phyloP scores from a whole-genome alignment of 306 rosid species.

The Glycine soja region DNA sequence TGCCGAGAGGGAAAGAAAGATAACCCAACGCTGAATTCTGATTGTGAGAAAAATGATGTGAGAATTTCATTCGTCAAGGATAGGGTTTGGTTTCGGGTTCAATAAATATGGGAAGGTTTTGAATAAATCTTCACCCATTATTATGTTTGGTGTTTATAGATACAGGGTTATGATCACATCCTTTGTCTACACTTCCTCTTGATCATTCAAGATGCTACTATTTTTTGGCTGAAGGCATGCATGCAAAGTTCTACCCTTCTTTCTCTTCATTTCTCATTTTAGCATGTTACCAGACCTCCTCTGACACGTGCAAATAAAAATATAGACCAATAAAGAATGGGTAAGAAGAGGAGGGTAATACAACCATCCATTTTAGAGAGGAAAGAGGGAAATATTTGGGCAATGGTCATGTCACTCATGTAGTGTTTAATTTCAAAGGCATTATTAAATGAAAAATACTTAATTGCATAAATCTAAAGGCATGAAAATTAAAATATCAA shows the following conservation, averaged over 20 bases:
- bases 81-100: slow-evolving; percentile 51
- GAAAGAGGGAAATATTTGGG: not conserved
- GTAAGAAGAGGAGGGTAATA: not conserved
- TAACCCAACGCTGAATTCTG: not conserved
- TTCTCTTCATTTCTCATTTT: slow-evolving; percentile 31
- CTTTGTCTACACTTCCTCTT: slow-evolving; percentile 64
- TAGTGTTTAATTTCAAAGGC: not conserved
- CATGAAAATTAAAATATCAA: no score
- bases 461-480: not conserved
- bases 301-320: not conserved
- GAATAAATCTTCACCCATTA: slow-evolving; percentile 42
- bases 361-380: slow-evolving; percentile 26
- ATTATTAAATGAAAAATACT: not conserved
- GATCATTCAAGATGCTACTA: slow-evolving; percentile 49
- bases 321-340: not conserved
- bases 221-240: slow-evolving; percentile 40
- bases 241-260: not conserved
- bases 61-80: slow-evolving; percentile 43
- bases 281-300: slow-evolving; percentile 7
- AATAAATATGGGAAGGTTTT: slow-evolving; percentile 56
- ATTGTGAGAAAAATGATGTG: slow-evolving; percentile 19
- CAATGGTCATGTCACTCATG: not conserved
- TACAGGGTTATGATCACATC: slow-evolving; percentile 49
- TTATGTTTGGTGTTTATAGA: slow-evolving; percentile 45
- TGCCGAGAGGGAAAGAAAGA: not conserved